A percentile compares a stretch with the other conserved stretches of the same genome.
phyloP scores from a whole-genome alignment of 306 rosid species.

The Myrica gale region DNA sequence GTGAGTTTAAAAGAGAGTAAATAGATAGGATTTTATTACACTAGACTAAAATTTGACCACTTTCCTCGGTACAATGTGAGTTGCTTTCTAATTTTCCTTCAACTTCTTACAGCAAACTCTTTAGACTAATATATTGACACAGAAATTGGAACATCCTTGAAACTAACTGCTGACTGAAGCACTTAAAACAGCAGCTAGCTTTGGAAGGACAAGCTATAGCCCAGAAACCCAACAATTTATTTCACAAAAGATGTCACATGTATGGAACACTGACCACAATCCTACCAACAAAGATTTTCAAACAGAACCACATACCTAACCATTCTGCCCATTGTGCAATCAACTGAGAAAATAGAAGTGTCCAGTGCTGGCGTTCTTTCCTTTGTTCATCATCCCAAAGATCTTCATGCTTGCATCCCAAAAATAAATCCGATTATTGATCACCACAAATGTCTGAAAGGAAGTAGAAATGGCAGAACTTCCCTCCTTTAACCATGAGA shows the following conservation, averaged over 20 bases:
- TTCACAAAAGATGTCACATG: not conserved
- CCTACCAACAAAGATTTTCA: conserved; percentile 19
- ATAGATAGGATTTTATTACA: not conserved
- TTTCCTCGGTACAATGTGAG: not conserved
- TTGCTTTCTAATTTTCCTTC: not conserved
- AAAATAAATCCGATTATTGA: not conserved
- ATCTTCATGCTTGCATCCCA: conserved; percentile 56
- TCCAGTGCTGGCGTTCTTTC: conserved; percentile 80
- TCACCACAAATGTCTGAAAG: conserved; percentile 1
- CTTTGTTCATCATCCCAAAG: conserved; percentile 71
- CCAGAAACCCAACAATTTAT: not conserved
- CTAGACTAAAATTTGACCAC: not conserved
- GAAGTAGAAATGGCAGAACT: not conserved
- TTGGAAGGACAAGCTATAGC: not conserved
- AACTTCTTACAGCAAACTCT: not conserved
- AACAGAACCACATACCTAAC: conserved; percentile 57
- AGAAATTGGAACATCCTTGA: not conserved
- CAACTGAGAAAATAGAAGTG: conserved; percentile 67
- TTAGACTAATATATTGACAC: not conserved
- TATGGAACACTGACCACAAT: not conserved
- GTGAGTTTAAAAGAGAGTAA: not conserved
- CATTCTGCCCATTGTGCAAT: conserved; percentile 88
- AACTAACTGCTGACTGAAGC: not conserved
- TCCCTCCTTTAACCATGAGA: not conserved
- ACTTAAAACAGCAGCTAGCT: not conserved